phyloP scores from a whole-genome alignment of 345 rosid genomes.

The Toxicodendron radicans region DNA sequence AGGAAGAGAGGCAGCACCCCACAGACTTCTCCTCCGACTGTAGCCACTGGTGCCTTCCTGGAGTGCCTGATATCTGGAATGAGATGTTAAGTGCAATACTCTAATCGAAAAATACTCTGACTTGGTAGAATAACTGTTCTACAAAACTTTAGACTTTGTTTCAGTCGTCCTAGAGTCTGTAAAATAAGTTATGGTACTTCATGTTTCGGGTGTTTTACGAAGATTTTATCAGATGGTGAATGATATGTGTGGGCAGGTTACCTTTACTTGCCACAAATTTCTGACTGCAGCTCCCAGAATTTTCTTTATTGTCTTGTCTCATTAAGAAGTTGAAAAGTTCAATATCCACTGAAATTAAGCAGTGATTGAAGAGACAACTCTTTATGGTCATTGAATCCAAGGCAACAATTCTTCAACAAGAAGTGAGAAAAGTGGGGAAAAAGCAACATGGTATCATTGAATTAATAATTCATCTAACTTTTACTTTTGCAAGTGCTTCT shows the following conservation, averaged over 20 bases:
- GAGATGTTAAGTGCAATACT: constrained; percentile 72
- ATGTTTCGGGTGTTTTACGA: constrained; percentile 11
- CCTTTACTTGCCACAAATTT: not conserved
- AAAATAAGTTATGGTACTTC: constrained; percentile 18
- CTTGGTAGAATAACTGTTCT: constrained; percentile 22
- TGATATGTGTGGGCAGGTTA: constrained; percentile 10
- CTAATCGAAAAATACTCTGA: constrained; percentile 14
- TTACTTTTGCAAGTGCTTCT: not conserved
- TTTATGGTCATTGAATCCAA: not conserved
- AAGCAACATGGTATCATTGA: not conserved
- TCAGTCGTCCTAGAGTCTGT: constrained; percentile 12
- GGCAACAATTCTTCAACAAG: not conserved
- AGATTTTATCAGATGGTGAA: constrained; percentile 17
- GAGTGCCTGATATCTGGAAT: constrained; percentile 93
- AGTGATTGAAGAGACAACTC: not conserved
- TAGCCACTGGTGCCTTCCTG: constrained; percentile 98
- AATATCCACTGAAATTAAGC: not conserved
- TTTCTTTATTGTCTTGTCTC: not conserved
- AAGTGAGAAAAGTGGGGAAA: not conserved
- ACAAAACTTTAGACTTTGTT: constrained; percentile 10
- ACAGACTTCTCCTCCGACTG: constrained; percentile 64
- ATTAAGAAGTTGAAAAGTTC: not conserved
- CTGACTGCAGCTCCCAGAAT: not conserved
- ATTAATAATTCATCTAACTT: not conserved
- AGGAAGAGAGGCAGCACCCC: constrained; percentile 51